Evolutionary conservation across 805 yeast genomes (phyloP).

Genomic region (Danielia reshetovae): DNA sequence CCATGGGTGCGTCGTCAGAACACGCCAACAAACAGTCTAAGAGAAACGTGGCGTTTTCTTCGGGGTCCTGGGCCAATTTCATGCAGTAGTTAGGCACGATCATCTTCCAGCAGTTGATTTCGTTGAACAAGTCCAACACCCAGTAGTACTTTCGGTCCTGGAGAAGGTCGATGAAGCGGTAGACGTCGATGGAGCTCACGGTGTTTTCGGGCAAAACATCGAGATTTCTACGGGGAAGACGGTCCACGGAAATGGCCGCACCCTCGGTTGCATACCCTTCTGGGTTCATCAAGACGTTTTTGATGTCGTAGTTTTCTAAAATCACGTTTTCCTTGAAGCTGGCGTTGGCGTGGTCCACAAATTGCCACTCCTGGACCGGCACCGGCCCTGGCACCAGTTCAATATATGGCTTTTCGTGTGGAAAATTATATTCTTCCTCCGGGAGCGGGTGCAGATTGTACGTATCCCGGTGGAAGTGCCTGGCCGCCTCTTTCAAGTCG

Average conservation of each 20-base stretch:
- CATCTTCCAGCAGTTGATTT: constrained; percentile 34
- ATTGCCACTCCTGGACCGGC: neutral
- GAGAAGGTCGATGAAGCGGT: constrained; percentile 13
- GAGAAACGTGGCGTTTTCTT: constrained; percentile 16
- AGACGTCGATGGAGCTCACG: constrained; percentile 13
- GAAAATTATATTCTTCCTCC: neutral
- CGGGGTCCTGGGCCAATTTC: constrained; percentile 8
- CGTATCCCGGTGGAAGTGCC: neutral
- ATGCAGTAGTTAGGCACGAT: constrained; percentile 33
- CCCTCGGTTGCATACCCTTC: neutral
- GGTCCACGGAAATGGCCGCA: neutral
- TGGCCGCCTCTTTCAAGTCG: constrained; percentile 27
- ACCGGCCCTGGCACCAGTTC: no score
- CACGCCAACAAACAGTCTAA: constrained; percentile 32
- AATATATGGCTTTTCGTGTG: neutral
- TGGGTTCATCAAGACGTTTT: constrained; percentile 21
- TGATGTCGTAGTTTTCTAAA: constrained; percentile 24
- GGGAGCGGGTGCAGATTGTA: no score
- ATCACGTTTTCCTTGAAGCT: constrained; percentile 9
- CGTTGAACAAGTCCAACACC: constrained; percentile 39
- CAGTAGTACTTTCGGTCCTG: constrained; percentile 33
- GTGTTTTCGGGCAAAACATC: neutral
- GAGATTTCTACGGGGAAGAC: neutral
- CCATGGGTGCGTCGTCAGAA: constrained; percentile 8
- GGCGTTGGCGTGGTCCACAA: neutral